Evolutionary conservation across 805 yeast species (phyloP).

Genomic region (Saccharomycopsis vini): DNA sequence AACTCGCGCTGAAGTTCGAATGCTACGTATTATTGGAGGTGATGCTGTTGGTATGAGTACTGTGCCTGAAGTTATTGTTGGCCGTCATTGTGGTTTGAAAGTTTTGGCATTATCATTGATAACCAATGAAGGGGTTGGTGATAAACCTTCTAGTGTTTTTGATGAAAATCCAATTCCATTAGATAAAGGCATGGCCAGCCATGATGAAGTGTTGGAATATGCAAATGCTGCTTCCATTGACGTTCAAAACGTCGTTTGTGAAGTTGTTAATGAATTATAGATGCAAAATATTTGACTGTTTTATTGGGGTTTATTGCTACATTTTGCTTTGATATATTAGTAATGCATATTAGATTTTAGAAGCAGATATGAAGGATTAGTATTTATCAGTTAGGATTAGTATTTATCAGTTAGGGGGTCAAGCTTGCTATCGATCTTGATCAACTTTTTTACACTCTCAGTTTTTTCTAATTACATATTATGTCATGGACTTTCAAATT

Average conservation of each 20-base stretch:
- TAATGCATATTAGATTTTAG: not conserved
- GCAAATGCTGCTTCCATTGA: slow-evolving; percentile 77
- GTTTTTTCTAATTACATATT: no score
- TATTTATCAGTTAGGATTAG: no score
- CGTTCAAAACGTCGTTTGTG: slow-evolving; percentile 61
- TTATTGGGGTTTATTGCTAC: no score
- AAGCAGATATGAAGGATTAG: no score
- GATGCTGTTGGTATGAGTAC: slow-evolving; percentile 98
- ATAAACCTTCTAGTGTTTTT: slow-evolving; percentile 57
- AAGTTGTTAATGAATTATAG: slow-evolving; percentile 34
- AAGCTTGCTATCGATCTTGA: no score
- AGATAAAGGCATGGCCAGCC: slow-evolving; percentile 76
- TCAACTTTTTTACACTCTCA: no score
- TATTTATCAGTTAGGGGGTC: no score
- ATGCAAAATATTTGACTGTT: no score
- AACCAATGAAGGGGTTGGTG: slow-evolving; percentile 73
- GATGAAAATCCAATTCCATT: slow-evolving; percentile 44
- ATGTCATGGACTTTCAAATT: no score
- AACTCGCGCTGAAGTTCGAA: slow-evolving; percentile 82
- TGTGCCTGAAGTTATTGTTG: slow-evolving; percentile 90
- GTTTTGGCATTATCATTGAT: slow-evolving; percentile 81
- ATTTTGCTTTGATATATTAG: no score
- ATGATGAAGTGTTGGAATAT: slow-evolving; percentile 81
- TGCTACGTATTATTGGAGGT: slow-evolving; percentile 65
- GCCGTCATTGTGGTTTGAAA: slow-evolving; percentile 76